Evolutionary conservation across 2,329 filamentous ascomycete genomes (phyloP).

Genomic region (Aspergillus transmontanensis): DNA sequence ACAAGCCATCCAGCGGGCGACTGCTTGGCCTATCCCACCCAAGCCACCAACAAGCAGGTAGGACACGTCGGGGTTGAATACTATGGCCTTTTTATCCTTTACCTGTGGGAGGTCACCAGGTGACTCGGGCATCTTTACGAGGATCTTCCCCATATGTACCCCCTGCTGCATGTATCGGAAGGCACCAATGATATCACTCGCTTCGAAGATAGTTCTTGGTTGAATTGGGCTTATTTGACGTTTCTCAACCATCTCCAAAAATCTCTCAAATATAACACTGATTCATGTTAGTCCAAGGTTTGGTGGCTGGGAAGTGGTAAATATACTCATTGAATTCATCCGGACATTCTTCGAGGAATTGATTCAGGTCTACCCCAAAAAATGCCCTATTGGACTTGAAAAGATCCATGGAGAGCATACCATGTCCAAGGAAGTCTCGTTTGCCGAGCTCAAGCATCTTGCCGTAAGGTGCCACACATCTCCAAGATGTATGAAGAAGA

Average conservation of each 20-base stretch:
- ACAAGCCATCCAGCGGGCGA: conserved; percentile 13
- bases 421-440: background rate
- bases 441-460: background rate
- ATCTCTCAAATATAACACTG: background rate
- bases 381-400: background rate
- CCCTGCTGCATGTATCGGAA: background rate
- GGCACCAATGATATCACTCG: background rate
- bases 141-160: background rate
- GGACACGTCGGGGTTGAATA: too few species aligned
- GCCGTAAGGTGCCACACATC: background rate
- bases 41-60: too few species aligned
- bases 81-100: too few species aligned
- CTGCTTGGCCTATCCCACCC: too few species aligned
- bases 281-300: too few species aligned
- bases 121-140: background rate
- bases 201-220: background rate
- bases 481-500: background rate
- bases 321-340: too few species aligned
- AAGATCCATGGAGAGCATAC: background rate
- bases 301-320: too few species aligned
- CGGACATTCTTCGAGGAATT: too few species aligned
- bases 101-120: too few species aligned
- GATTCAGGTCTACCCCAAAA: background rate
- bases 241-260: background rate
- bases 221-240: background rate